These are phyloP conservation scores for Annulohypoxylon bovei DNA, from an alignment of 495 filamentous ascomycete species.

Conservation along the genomic window DNA sequence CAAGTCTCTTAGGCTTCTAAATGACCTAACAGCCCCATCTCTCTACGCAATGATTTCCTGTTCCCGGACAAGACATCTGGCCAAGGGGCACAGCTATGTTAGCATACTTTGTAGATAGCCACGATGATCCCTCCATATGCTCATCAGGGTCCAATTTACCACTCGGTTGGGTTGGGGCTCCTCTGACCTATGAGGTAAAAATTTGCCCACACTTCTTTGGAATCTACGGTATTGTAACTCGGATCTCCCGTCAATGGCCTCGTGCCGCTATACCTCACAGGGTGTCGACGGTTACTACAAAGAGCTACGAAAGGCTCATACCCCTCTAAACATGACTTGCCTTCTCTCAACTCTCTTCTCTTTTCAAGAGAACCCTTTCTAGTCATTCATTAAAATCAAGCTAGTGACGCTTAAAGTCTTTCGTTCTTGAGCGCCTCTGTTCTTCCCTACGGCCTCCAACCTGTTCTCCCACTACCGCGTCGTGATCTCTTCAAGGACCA, in stretches of 20 bases:
- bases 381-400: conserved; percentile 31
- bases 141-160: conserved; percentile 19
- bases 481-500: neutral
- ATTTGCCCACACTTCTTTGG: neutral
- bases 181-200: conserved; percentile 7
- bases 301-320: conserved; percentile 10
- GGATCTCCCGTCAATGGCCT: neutral
- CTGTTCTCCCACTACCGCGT: neutral
- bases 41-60: conserved; percentile 4
- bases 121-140: neutral
- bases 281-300: neutral
- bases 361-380: neutral
- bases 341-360: neutral
- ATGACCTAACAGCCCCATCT: neutral
- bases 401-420: conserved; percentile 3
- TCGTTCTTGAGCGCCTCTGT: conserved; percentile 4
- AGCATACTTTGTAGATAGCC: neutral
- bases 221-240: neutral
- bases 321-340: neutral
- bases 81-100: neutral
- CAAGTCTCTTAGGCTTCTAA: neutral
- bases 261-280: neutral
- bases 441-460: neutral
- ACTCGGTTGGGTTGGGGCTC: neutral
- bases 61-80: neutral